A percentile compares a stretch with the other conserved stretches of the same genome.
phyloP scores from a whole-genome alignment of 192 early-diverging fungal species.

The Coemansia sp. region DNA sequence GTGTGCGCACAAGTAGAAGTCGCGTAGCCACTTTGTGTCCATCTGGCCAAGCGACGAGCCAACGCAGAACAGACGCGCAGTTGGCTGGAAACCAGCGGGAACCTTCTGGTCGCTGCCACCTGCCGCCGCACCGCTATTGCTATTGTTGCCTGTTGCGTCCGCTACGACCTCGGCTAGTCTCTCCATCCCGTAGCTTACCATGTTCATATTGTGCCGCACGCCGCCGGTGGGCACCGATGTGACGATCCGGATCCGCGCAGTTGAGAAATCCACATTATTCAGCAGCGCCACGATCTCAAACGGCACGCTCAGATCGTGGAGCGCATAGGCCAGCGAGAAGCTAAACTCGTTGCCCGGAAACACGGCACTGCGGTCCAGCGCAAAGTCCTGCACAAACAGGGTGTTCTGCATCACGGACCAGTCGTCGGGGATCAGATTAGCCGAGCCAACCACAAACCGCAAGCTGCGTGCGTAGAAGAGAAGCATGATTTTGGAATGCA shows the following conservation, averaged over 20 bases:
- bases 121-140: background rate
- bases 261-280: slow-evolving; percentile 34
- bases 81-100: slow-evolving; percentile 6
- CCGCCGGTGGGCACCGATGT: slow-evolving; percentile 30
- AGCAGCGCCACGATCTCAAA: slow-evolving; percentile 14
- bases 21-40: slow-evolving; percentile 29
- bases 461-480: slow-evolving; percentile 16
- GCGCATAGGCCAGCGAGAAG: slow-evolving; percentile 20
- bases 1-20: slow-evolving; percentile 36
- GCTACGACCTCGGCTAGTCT: slow-evolving; percentile 15
- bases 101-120: background rate
- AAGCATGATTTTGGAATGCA: slow-evolving; percentile 39
- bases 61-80: slow-evolving; percentile 21
- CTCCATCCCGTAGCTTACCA: slow-evolving; percentile 28
- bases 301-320: slow-evolving; percentile 31
- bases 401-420: slow-evolving; percentile 40
- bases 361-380: background rate
- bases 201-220: slow-evolving; percentile 4
- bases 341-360: slow-evolving; percentile 32
- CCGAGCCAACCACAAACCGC: slow-evolving; percentile 26
- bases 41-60: slow-evolving; percentile 33
- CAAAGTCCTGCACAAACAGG: slow-evolving; percentile 37
- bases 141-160: background rate
- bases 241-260: slow-evolving; percentile 16
- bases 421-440: slow-evolving; percentile 24